Base-by-base conservation (phyloP, 2,329 filamentous ascomycete species). In the Sporothrix pallida region DNA sequence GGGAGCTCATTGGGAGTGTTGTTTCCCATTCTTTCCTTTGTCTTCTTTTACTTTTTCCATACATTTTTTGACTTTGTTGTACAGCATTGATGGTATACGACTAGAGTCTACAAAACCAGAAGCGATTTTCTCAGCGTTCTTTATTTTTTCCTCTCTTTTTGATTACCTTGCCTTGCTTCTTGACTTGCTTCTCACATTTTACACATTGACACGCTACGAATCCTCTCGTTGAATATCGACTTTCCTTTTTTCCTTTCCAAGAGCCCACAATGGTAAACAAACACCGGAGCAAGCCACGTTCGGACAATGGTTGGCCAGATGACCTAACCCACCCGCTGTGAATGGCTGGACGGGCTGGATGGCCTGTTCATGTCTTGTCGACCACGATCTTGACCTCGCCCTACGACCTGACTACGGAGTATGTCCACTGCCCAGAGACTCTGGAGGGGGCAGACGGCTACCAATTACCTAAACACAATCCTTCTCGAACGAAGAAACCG, bases 71-170 rank as follows among this genome's bases (percentile, higher is more conserved):
- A 26, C 46, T 62, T 48, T 37, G 44, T 42, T 70, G 48, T 52
- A 60, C 54, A 50, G 69, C 42, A 60, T 71, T 62, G 52, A 71
- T 20, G 65, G 52, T 46, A 70, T 70, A 58, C 68, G 52, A 70
- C 44, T 70, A 58, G 68, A 68, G 42, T 52, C 8, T 20, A 46
- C 17, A 46, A 70, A 44, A 31, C 13, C 31, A 23, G 37, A 67
- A 60, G 52, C 52, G 68, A 42, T 60, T 20, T 26, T 48, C n/a
- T 5, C 15, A 23, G n/a, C 42, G 2, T 17, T 48, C 2, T 13
- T 54, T 37, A 37, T 37, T 56, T 46, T 37, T n/a, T 8, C 23
- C 23, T 26, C 17, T 42, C 9, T 50, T 50, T 26, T 26, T 26
- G 23, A 26, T 26, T 26, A 26, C 3, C 23, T 26, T 26, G 23